Evolutionary conservation across 1,139 yeast genomes (phyloP).

Genomic region (Diutina sp.): DNA sequence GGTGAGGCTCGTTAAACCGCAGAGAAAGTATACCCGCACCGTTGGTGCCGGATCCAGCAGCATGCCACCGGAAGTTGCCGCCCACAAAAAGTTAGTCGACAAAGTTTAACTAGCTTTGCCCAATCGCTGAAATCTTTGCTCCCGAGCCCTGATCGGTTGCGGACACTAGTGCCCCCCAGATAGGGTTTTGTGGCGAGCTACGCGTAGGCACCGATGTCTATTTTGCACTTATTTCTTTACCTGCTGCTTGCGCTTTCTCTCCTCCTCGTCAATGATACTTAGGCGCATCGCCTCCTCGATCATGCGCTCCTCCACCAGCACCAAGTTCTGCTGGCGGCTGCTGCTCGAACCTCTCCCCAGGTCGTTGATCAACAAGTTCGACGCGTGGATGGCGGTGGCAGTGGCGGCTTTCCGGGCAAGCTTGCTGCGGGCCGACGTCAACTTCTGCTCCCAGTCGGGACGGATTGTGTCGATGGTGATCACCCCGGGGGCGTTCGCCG

Average conservation of each 20-base stretch:
- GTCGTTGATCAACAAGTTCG: constrained; percentile 50
- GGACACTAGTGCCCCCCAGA: no score
- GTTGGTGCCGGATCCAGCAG: background rate
- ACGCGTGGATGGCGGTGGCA: constrained; percentile 63
- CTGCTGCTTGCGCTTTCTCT: constrained; percentile 16
- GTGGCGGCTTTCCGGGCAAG: constrained; percentile 84
- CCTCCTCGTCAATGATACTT: constrained; percentile 59
- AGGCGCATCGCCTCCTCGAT: constrained; percentile 72
- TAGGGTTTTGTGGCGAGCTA: background rate
- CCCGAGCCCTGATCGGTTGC: no score
- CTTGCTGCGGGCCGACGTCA: constrained; percentile 59
- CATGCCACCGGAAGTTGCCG: background rate
- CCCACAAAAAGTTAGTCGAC: no score
- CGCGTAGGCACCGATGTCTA: background rate
- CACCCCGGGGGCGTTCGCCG: constrained; percentile 53
- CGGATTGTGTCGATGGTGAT: constrained; percentile 71
- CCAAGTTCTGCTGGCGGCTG: constrained; percentile 8
- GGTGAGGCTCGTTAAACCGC: background rate
- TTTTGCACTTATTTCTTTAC: background rate
- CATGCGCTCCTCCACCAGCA: constrained; percentile 59
- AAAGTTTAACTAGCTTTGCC: no score
- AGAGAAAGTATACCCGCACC: background rate
- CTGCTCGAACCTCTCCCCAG: constrained; percentile 12
- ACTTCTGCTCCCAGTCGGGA: constrained; percentile 83
- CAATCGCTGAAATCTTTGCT: no score